A percentile compares a stretch with the other conserved stretches of the same genome.
Conservation (phyloP, 1,284 basidiomycete genomes). For the Schizophyllum amplum region DNA sequence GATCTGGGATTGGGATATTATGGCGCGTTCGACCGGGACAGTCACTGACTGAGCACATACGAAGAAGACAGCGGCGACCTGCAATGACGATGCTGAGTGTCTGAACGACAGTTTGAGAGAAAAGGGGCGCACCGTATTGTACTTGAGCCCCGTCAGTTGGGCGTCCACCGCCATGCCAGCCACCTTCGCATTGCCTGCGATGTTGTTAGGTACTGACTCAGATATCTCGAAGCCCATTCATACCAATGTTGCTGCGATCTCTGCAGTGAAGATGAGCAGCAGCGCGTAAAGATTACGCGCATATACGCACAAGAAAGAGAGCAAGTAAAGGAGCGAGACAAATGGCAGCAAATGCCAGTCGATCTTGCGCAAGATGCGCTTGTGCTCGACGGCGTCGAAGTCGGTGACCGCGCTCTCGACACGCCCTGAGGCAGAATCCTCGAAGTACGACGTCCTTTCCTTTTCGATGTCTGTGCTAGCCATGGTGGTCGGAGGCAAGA, state of each 20-base stretch:
- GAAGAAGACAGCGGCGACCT: slow-evolving; percentile 42
- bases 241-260: slow-evolving; percentile 30
- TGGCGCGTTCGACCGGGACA: background rate
- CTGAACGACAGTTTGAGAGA: no score
- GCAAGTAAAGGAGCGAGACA: slow-evolving; percentile 50
- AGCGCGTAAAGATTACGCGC: background rate
- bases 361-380: slow-evolving; percentile 31
- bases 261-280: slow-evolving; percentile 12
- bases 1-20: slow-evolving; percentile 22
- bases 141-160: slow-evolving; percentile 30
- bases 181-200: slow-evolving; percentile 25
- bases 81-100: background rate
- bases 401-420: background rate
- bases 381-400: no score
- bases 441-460: background rate
- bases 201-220: background rate
- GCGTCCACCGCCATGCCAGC: slow-evolving; percentile 34
- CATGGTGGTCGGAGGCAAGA: background rate
- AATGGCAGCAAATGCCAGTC: slow-evolving; percentile 43
- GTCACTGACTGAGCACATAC: slow-evolving; percentile 17
- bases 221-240: background rate
- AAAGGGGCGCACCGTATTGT: slow-evolving; percentile 35
- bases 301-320: slow-evolving; percentile 44
- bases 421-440: background rate
- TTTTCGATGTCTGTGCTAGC: background rate